Percentiles rank a stretch among this genome's conserved stretches.
Conservation (phyloP, 1,284 basidiomycete genomes). For the Sporisorium iseilematis-ciliati region DNA sequence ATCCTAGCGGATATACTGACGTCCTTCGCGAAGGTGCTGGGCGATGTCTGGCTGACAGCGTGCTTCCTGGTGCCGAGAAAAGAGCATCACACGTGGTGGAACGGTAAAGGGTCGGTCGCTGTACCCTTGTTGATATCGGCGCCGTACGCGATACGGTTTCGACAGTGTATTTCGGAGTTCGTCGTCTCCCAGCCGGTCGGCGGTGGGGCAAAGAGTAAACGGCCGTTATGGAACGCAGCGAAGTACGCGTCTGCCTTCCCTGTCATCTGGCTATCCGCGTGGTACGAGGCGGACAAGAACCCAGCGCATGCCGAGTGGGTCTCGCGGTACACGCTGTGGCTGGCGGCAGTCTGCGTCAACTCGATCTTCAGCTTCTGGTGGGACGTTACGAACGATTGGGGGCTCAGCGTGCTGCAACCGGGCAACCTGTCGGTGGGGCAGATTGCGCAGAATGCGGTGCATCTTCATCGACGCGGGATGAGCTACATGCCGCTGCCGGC, state of each 20-base stretch:
- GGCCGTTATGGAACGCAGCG: constrained; percentile 88
- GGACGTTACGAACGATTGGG: constrained; percentile 99
- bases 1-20: constrained; percentile 95
- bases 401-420: constrained; percentile 79
- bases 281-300: constrained; percentile 47
- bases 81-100: constrained; percentile 65
- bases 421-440: constrained; percentile 29
- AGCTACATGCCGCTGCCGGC: constrained; percentile 29
- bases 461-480: constrained; percentile 37
- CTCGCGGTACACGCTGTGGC: constrained; percentile 70
- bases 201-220: constrained; percentile 68
- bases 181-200: constrained; percentile 7
- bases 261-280: constrained; percentile 80
- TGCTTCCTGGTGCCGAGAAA: constrained; percentile 77
- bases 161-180: constrained; percentile 93
- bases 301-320: constrained; percentile 19
- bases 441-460: constrained; percentile 25
- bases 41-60: constrained; percentile 89
- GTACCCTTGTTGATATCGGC: constrained; percentile 87
- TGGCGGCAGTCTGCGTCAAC: constrained; percentile 86
- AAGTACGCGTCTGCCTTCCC: constrained; percentile 98
- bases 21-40: constrained; percentile 94
- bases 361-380: constrained; percentile 98
- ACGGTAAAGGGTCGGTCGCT: constrained; percentile 71
- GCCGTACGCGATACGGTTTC: constrained; percentile 89